Evolutionary conservation across 2,329 filamentous ascomycete genomes (phyloP).

Genomic region (Emergomyces pasteurianus): DNA sequence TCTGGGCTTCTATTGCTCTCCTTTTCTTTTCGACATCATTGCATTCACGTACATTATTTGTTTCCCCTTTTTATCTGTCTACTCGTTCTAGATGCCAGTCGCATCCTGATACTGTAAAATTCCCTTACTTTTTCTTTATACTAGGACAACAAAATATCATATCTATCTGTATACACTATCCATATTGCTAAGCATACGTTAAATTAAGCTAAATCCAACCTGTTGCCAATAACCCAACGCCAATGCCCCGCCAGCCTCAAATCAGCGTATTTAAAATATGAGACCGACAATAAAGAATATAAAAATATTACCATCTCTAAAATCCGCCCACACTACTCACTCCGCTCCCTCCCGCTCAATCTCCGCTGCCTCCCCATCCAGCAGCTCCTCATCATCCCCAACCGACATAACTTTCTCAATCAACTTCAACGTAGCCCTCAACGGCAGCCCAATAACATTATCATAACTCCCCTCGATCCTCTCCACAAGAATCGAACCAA

Average conservation of each 20-base stretch:
- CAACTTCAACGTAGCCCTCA: constrained; percentile 63
- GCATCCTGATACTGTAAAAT: not conserved
- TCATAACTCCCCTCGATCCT: constrained; percentile 81
- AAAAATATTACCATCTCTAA: not conserved
- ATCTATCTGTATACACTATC: not conserved
- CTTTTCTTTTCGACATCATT: not conserved
- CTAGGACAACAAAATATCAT: not conserved
- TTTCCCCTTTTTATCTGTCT: not conserved
- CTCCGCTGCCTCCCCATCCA: constrained; percentile 31
- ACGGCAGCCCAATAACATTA: constrained; percentile 84
- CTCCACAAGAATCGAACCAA: constrained; percentile 77
- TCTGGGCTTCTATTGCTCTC: not conserved
- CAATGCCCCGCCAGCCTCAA: not conserved
- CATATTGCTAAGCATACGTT: not conserved
- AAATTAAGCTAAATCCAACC: not conserved
- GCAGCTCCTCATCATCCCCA: constrained; percentile 52
- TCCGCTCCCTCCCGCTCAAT: constrained; percentile 28
- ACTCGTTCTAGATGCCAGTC: not conserved
- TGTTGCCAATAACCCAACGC: not conserved
- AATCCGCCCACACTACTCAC: not conserved
- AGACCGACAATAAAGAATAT: not conserved
- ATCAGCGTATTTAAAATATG: not conserved
- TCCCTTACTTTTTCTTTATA: not conserved
- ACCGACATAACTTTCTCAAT: constrained; percentile 80
- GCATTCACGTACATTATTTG: not conserved